Evolutionary conservation across 2,329 filamentous ascomycete species (phyloP).

Genomic region (Fusarium chuoi): DNA sequence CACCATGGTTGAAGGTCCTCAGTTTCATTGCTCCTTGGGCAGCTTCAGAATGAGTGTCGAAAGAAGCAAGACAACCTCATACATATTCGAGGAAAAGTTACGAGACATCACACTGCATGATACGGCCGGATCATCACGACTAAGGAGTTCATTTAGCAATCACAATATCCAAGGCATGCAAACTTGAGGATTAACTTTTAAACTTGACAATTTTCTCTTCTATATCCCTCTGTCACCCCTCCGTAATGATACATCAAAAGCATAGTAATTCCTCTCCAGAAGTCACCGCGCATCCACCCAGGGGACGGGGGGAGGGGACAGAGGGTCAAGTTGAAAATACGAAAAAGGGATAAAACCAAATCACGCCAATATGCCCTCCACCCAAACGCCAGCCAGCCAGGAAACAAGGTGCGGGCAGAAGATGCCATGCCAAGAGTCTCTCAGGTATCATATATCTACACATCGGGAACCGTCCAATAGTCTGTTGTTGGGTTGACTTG

Average conservation of each 20-base stretch:
- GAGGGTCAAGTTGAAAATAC: conserved; percentile 37
- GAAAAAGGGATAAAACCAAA: conserved; percentile 45
- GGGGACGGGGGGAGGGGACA: conserved; percentile 22
- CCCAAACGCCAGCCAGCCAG: conserved; percentile 50
- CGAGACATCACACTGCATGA: neutral
- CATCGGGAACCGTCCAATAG: conserved; percentile 43
- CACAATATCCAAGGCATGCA: neutral
- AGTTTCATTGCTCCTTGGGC: neutral
- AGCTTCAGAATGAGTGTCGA: neutral
- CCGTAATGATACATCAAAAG: conserved; percentile 22
- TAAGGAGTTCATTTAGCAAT: neutral
- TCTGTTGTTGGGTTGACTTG: conserved; percentile 33
- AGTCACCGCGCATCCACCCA: conserved; percentile 17
- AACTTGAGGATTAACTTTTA: conserved; percentile 31
- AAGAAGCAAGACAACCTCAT: neutral
- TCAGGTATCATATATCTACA: conserved; percentile 51
- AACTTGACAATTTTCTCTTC: conserved; percentile 39
- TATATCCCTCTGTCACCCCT: conserved; percentile 28
- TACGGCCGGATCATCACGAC: neutral
- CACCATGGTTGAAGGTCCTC: neutral
- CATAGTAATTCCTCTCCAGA: conserved; percentile 15
- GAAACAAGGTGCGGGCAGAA: conserved; percentile 44
- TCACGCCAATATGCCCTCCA: conserved; percentile 49
- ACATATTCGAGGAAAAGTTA: neutral
- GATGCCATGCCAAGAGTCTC: conserved; percentile 46